phyloP scores from a whole-genome alignment of 2,329 filamentous ascomycete species.

The Neopestalotiopsis sp. region DNA sequence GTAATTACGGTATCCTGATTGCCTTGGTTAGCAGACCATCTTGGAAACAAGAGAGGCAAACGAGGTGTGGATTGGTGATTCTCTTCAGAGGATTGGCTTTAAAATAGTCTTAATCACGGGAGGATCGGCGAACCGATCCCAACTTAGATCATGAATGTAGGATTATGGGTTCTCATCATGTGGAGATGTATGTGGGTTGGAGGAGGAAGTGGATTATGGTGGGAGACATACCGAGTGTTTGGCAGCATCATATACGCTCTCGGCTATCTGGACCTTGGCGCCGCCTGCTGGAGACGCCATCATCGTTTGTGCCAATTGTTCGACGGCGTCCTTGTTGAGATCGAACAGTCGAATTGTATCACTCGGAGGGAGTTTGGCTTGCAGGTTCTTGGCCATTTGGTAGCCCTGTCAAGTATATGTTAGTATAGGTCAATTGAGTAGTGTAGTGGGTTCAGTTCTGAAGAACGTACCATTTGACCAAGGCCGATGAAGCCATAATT shows the following conservation, averaged over 20 bases:
- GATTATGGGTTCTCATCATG: conserved; percentile 42
- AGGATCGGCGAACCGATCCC: conserved; percentile 61
- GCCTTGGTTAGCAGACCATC: conserved; percentile 12
- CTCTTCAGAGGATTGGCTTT: conserved; percentile 79
- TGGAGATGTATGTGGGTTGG: conserved; percentile 25
- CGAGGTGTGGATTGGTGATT: conserved; percentile 23
- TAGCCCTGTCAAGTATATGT: conserved; percentile 51
- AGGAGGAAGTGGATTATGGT: not conserved
- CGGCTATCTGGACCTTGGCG: conserved; percentile 51
- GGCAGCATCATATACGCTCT: conserved; percentile 53
- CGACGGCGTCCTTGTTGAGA: conserved; percentile 57
- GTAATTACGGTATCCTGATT: conserved; percentile 83
- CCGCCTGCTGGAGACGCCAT: conserved; percentile 46
- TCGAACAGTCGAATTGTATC: conserved; percentile 62
- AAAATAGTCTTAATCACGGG: conserved; percentile 66
- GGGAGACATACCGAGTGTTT: conserved; percentile 55
- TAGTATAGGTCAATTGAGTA: conserved; percentile 5
- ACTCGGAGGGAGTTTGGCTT: conserved; percentile 56
- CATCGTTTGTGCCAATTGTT: conserved; percentile 55
- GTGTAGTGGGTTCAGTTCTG: not conserved
- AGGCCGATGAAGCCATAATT: conserved; percentile 66
- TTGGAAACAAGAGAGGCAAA: conserved; percentile 20
- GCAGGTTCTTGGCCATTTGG: conserved; percentile 68
- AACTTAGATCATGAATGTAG: conserved; percentile 75
- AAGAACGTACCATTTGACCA: conserved; percentile 62